Percentiles rank a stretch among this genome's conserved stretches.
Evolutionary conservation across 2,329 filamentous ascomycete species (phyloP).

Genomic region (Monilinia laxa): DNA sequence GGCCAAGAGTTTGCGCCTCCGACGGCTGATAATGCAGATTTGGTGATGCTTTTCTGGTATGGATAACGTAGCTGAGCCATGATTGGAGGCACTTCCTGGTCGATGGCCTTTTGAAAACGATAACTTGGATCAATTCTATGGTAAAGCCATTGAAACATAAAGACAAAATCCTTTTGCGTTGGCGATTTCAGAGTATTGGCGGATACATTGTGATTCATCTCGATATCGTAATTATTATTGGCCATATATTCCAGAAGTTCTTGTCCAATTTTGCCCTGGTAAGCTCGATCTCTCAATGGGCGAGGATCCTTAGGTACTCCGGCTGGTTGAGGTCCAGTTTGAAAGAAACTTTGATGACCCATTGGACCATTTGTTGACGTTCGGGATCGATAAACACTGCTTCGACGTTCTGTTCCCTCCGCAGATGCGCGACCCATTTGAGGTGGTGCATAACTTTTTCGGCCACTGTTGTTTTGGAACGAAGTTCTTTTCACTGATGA

Average conservation of each 20-base stretch:
- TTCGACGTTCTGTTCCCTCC: slow-evolving; percentile 62
- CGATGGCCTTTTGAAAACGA: slow-evolving; percentile 89
- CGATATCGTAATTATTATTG: slow-evolving; percentile 93
- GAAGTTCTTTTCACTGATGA: slow-evolving; percentile 85
- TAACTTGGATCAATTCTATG: slow-evolving; percentile 93
- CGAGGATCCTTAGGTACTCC: slow-evolving; percentile 85
- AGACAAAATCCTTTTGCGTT: slow-evolving; percentile 97
- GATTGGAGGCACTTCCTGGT: slow-evolving; percentile 89
- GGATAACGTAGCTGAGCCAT: slow-evolving; percentile 93
- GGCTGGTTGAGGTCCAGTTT: slow-evolving; percentile 76
- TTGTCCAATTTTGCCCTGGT: slow-evolving; percentile 78
- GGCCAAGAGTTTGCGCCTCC: slow-evolving; percentile 92
- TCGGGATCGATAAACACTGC: slow-evolving; percentile 77
- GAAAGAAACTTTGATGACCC: slow-evolving; percentile 90
- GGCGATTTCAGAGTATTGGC: slow-evolving; percentile 90
- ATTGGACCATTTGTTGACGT: slow-evolving; percentile 66
- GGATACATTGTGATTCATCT: slow-evolving; percentile 92
- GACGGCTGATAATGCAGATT: slow-evolving; percentile 91
- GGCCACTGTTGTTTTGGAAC: slow-evolving; percentile 62
- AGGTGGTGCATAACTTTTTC: slow-evolving; percentile 59
- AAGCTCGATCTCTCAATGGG: slow-evolving; percentile 76
- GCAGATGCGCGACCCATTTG: slow-evolving; percentile 36
- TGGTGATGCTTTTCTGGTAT: slow-evolving; percentile 92
- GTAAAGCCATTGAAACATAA: slow-evolving; percentile 98
- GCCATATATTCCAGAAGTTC: slow-evolving; percentile 90